These are phyloP conservation scores for Rhodotorula babjevae DNA, from an alignment of 768 basidiomycete genomes.

Conservation along the genomic window DNA sequence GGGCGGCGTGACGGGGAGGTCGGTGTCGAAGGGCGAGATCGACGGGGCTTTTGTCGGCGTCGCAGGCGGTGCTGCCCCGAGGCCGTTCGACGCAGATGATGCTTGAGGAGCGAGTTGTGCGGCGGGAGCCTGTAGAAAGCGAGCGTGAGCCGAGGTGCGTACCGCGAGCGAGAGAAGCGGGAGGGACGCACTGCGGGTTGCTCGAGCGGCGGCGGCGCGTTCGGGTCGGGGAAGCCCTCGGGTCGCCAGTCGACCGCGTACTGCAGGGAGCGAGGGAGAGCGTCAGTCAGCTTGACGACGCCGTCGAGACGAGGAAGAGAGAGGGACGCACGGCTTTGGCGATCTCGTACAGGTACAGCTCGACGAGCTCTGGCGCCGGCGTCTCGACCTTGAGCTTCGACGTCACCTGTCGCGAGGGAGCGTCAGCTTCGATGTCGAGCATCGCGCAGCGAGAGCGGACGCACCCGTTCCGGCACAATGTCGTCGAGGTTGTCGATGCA, in stretches of 20 bases:
- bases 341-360: conserved; percentile 83
- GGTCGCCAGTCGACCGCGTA: conserved; percentile 35
- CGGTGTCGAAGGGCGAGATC: conserved; percentile 30
- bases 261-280: not conserved
- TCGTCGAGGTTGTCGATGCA: conserved; percentile 78
- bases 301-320: too few species aligned
- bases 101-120: not conserved
- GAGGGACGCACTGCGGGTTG: conserved; percentile 1
- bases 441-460: conserved; percentile 41
- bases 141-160: not conserved
- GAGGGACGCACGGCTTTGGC: conserved; percentile 57
- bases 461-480: conserved; percentile 77
- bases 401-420: conserved; percentile 55
- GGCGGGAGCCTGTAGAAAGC: not conserved
- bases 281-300: not conserved
- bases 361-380: conserved; percentile 69
- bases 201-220: not conserved
- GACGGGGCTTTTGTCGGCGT: conserved; percentile 6
- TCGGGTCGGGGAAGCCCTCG: conserved; percentile 15
- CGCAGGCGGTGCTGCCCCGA: not conserved
- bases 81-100: not conserved
- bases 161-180: not conserved
- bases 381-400: conserved; percentile 67
- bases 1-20: conserved; percentile 24
- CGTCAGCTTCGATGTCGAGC: not conserved